These are phyloP conservation scores for Camellia japonica DNA, from an alignment of 148 eudicot species.

Conservation along the genomic window DNA sequence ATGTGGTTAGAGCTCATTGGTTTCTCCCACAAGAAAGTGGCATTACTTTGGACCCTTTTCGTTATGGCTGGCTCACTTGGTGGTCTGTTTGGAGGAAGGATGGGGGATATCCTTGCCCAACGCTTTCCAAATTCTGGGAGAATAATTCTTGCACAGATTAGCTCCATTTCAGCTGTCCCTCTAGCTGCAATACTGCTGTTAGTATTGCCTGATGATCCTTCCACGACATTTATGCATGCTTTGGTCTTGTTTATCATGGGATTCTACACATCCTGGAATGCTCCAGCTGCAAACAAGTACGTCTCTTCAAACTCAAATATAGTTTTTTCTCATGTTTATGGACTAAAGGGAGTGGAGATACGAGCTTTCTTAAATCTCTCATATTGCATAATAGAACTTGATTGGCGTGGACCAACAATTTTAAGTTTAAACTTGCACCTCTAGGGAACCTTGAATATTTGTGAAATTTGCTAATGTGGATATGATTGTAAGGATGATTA, in stretches of 20 bases:
- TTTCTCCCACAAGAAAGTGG: constrained; percentile 75
- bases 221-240: constrained; percentile 54
- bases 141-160: constrained; percentile 76
- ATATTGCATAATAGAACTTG: not conserved
- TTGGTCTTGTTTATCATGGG: constrained; percentile 71
- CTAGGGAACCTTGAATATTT: not conserved
- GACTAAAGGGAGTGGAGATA: not conserved
- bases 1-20: constrained; percentile 97
- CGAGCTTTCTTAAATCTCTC: not conserved
- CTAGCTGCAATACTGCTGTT: constrained; percentile 69
- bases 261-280: constrained; percentile 65
- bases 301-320: constrained; percentile 11
- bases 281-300: constrained; percentile 83
- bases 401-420: not conserved
- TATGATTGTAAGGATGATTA: not conserved
- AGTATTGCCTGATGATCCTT: constrained; percentile 63
- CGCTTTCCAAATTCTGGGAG: constrained; percentile 72
- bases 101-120: constrained; percentile 71
- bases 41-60: constrained; percentile 61
- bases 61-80: constrained; percentile 58
- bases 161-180: constrained; percentile 76
- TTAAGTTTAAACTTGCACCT: not conserved
- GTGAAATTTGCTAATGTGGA: not conserved
- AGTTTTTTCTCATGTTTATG: not conserved
- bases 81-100: constrained; percentile 71